Conservation (phyloP, 257 asterid genomes). For the Leonotis leonurus region DNA sequence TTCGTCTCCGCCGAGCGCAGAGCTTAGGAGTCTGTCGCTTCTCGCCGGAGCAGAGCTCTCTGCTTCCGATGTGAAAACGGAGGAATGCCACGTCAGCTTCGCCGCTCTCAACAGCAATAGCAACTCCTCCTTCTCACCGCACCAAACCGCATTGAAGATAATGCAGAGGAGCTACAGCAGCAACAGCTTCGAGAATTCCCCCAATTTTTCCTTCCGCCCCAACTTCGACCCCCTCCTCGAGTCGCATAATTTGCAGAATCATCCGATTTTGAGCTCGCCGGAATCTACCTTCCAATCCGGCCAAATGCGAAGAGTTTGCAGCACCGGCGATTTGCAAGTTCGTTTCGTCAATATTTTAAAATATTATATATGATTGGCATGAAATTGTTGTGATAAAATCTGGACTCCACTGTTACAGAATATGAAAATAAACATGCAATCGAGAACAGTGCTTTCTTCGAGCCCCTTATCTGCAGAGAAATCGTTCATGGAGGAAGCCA, state of each 20-base stretch:
- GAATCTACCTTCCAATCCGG: conserved; percentile 34
- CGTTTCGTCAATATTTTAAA: neutral
- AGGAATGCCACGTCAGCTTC: conserved; percentile 38
- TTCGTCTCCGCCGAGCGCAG: conserved; percentile 58
- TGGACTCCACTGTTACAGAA: conserved; percentile 21
- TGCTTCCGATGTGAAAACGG: conserved; percentile 39
- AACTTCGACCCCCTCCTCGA: conserved; percentile 38
- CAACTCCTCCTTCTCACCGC: conserved; percentile 27
- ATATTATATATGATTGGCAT: too few relatives aligned
- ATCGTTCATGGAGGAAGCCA: conserved; percentile 54
- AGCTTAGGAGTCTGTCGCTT: conserved; percentile 47
- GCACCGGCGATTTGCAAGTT: conserved; percentile 86
- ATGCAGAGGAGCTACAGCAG: conserved; percentile 84
- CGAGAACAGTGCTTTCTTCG: conserved; percentile 37
- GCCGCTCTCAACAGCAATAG: conserved; percentile 15
- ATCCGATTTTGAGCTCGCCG: conserved; percentile 34
- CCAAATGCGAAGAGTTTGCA: conserved; percentile 77
- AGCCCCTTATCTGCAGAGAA: conserved; percentile 57
- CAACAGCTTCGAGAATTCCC: conserved; percentile 42
- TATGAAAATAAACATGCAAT: conserved; percentile 26
- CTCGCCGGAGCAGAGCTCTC: conserved; percentile 28
- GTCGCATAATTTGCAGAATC: conserved; percentile 28
- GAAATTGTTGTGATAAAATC: neutral
- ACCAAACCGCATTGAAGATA: conserved; percentile 41
- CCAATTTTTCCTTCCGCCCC: conserved; percentile 30